These are phyloP conservation scores for Persicaria maculosa DNA, from an alignment of 148 eudicot genomes.

Conservation along the genomic window DNA sequence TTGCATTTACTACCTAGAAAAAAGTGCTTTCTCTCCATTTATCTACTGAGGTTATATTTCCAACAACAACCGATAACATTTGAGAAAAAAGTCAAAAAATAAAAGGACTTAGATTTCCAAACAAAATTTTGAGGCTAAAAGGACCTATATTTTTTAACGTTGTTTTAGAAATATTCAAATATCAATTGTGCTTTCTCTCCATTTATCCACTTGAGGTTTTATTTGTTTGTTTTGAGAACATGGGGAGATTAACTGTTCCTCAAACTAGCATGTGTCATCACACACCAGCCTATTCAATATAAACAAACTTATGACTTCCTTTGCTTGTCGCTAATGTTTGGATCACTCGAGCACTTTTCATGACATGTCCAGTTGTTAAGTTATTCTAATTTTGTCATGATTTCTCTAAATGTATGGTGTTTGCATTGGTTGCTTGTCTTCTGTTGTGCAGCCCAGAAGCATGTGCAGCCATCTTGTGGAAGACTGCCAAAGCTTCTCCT, in stretches of 20 bases:
- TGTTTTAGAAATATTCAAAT: neutral
- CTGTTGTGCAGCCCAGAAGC: slow-evolving; percentile 67
- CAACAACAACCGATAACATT: too few species aligned
- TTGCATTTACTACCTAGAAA: too few species aligned
- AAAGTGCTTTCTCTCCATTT: too few species aligned
- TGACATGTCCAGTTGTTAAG: neutral
- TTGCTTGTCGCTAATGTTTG: too few species aligned
- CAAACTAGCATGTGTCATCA: neutral
- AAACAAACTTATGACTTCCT: too few species aligned
- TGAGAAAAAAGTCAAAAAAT: too few species aligned
- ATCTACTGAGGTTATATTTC: too few species aligned
- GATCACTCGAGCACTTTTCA: neutral
- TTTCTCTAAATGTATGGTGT: neutral
- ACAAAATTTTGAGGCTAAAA: too few species aligned
- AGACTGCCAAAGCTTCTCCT: slow-evolving; percentile 74
- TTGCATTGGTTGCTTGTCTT: neutral
- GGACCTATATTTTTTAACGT: too few species aligned
- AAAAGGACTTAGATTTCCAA: too few species aligned
- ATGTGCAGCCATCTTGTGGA: slow-evolving; percentile 84
- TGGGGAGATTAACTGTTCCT: neutral
- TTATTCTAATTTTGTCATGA: neutral
- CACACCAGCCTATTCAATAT: too few species aligned
- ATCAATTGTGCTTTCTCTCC: neutral
- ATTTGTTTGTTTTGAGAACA: neutral
- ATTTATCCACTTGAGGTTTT: neutral